Conservation (phyloP, 768 basidiomycete species). For the Rhodosporidiobolus sp. region DNA sequence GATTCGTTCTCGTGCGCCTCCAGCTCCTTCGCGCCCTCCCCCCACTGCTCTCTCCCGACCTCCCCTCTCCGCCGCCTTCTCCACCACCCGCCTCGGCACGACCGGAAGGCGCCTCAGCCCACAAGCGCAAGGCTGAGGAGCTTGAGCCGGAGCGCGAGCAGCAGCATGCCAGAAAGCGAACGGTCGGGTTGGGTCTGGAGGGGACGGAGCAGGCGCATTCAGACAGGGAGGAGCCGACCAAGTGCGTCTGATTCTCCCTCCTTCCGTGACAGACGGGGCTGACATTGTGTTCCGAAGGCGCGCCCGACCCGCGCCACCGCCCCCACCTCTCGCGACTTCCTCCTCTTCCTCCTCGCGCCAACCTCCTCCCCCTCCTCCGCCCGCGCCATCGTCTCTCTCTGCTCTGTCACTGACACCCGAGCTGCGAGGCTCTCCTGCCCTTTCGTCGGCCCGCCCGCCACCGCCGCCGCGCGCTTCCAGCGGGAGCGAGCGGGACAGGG, state of each 20-base stretch:
- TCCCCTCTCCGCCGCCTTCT: slow-evolving; percentile 24
- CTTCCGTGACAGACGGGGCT: neutral
- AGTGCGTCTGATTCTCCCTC: neutral
- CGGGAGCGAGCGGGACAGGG: slow-evolving; percentile 45
- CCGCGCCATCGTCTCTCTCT: slow-evolving; percentile 43
- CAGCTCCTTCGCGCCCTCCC: slow-evolving; percentile 26
- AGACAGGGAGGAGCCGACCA: neutral
- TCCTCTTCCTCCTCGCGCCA: slow-evolving; percentile 51
- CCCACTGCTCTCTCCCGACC: slow-evolving; percentile 29
- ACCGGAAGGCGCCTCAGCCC: neutral
- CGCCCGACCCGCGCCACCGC: slow-evolving; percentile 45
- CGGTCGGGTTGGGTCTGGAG: slow-evolving; percentile 4
- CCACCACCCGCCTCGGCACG: neutral
- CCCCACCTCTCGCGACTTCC: neutral
- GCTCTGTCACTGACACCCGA: slow-evolving; percentile 50
- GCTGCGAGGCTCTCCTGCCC: slow-evolving; percentile 16
- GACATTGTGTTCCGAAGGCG: slow-evolving; percentile 47
- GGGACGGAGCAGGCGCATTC: neutral
- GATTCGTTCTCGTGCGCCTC: too few species aligned
- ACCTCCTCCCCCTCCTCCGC: slow-evolving; percentile 52
- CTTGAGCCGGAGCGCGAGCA: neutral
- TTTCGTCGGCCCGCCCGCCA: neutral
- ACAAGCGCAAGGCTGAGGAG: neutral
- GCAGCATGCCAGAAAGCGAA: neutral
- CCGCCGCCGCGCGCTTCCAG: neutral